Base-by-base conservation (phyloP, 106 monocot species). In the Phalaenopsis aphrodite region DNA sequence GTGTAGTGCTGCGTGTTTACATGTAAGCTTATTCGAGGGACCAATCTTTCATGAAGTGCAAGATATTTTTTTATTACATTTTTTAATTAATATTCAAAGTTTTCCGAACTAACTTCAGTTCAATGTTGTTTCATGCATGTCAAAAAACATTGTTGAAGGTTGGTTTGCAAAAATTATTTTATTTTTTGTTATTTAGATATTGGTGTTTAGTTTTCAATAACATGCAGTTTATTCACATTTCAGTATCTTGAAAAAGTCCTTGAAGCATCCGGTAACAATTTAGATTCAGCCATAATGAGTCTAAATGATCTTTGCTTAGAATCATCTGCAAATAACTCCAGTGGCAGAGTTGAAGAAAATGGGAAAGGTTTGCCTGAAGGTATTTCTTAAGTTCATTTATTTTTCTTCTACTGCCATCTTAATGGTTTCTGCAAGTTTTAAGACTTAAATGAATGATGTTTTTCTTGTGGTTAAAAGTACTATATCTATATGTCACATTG, bases 191-290 rank as follows among this genome's bases (percentile, higher is more conserved):
- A 75, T 45, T 75, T 43, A 43, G 8, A 75, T 45, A 5, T 45
- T 42, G 41, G 74, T 43, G 16, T 71, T 24, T 19, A 19, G 42
- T 75, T 42, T 38, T 17, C 8, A 4, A 38, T 71, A 71, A 71
- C 41, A 41, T 5, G 38, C 17, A 12, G 74, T 43, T 16, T 45
- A 41, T 18, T 75, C 43, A 37, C 18, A 42, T 75, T 5, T 45
- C 43, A 75, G 74, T 75, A 75, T 75, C 74, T 75, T 45, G 74
- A 75, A 75, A 75, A 45, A 75, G 74, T 45, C 18, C 74, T 75
- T 75, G 74, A 75, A 75, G 74, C 74, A 16, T 75, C 43, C 8
- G 74, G 43, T 41, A 75, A 75, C 14, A n/a, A 75, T n/a, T 75
- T 75, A 75, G 43, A 75, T 75, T 75, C 17, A 45, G 43, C 74